Evolutionary conservation across 495 filamentous ascomycete species (phyloP).

Genomic region (Paragyromitra xinjiangensis): DNA sequence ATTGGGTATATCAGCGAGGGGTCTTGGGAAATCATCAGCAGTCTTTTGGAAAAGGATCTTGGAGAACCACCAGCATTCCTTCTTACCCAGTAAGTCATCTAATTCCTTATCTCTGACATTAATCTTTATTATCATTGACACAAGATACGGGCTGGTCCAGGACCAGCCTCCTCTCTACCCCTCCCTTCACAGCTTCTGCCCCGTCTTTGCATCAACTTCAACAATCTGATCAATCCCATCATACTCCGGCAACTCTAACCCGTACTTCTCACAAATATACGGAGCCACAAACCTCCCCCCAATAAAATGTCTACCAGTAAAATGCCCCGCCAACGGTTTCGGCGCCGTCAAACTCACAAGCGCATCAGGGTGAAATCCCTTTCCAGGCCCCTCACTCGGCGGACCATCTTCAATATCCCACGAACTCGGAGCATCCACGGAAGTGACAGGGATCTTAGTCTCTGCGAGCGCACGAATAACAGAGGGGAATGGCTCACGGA

Average conservation of each 20-base stretch:
- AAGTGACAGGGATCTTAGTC: constrained; percentile 77
- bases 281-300: constrained; percentile 85
- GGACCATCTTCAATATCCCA: constrained; percentile 93
- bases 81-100: too few relatives aligned
- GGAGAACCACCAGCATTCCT: too few relatives aligned
- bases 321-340: constrained; percentile 83
- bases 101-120: not conserved
- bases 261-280: constrained; percentile 85
- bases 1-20: too few relatives aligned
- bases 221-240: constrained; percentile 88
- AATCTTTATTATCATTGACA: not conserved
- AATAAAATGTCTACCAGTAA: constrained; percentile 78
- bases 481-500: constrained; percentile 85
- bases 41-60: too few relatives aligned
- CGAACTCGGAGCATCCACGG: constrained; percentile 89
- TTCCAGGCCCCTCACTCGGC: constrained; percentile 77
- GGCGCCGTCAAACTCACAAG: constrained; percentile 92
- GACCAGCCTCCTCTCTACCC: not conserved
- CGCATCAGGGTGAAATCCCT: constrained; percentile 77
- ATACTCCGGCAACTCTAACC: constrained; percentile 82
- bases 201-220: constrained; percentile 65
- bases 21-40: too few relatives aligned
- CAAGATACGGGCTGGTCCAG: not conserved
- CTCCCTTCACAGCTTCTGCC: constrained; percentile 13
- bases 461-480: constrained; percentile 80